These are phyloP conservation scores for Oemleria cerasiformis DNA, from an alignment of 306 rosid species.

Conservation along the genomic window DNA sequence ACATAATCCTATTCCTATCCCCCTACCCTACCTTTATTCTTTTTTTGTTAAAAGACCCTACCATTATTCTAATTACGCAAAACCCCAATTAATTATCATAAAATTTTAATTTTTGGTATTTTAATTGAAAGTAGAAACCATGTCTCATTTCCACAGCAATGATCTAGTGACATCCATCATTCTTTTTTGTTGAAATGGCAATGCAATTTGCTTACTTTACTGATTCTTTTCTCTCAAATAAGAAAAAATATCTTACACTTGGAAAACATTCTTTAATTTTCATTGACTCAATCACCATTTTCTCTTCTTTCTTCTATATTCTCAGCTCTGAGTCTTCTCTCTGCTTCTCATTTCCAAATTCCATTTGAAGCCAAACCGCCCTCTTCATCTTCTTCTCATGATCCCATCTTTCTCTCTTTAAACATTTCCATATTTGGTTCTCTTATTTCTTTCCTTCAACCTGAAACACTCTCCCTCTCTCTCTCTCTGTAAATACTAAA, in stretches of 20 bases:
- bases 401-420: slow-evolving; percentile 9
- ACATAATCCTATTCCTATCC: slow-evolving; percentile 18
- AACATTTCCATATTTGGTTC: slow-evolving; percentile 10
- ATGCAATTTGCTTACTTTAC: background rate
- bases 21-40: background rate
- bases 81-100: slow-evolving; percentile 5
- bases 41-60: no score
- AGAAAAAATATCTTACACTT: background rate
- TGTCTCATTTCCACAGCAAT: slow-evolving; percentile 12
- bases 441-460: slow-evolving; percentile 16
- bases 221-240: no score
- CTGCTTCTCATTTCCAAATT: slow-evolving; percentile 38
- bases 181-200: background rate
- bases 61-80: background rate
- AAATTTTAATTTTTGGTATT: background rate
- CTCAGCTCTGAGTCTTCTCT: slow-evolving; percentile 22
- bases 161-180: background rate
- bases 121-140: background rate
- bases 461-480: slow-evolving; percentile 18
- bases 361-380: slow-evolving; percentile 41
- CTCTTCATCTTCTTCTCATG: slow-evolving; percentile 20
- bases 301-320: slow-evolving; percentile 9
- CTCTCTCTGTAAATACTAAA: slow-evolving; percentile 50
- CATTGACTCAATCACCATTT: slow-evolving; percentile 32
- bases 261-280: slow-evolving; percentile 44